Evolutionary conservation across 768 basidiomycete species (phyloP).

Genomic region (Rhodotorula graminis): DNA sequence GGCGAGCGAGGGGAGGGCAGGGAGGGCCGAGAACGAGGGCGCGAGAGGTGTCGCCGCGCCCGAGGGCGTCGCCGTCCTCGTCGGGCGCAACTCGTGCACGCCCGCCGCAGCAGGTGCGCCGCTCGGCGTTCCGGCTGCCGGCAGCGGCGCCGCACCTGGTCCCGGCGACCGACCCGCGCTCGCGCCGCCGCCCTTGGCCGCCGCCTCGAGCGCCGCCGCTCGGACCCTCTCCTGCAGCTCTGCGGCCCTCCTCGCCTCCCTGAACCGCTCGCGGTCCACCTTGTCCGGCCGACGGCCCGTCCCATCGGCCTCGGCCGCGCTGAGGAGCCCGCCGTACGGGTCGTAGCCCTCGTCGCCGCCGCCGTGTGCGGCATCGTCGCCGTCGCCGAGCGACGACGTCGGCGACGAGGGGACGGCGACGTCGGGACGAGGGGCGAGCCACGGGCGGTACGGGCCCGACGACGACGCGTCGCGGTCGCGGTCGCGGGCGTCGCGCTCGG

Average conservation of each 20-base stretch:
- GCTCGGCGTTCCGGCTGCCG: not conserved
- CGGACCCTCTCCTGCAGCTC: conserved; percentile 50
- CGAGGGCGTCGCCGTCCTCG: not conserved
- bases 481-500: not conserved
- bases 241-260: conserved; percentile 63
- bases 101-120: not conserved
- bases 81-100: not conserved
- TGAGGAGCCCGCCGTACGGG: conserved; percentile 82
- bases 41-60: conserved; percentile 33
- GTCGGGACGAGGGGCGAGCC: conserved; percentile 48
- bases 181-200: not conserved
- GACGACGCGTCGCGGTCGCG: not conserved
- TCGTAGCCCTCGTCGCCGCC: conserved; percentile 48
- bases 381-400: not conserved
- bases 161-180: not conserved
- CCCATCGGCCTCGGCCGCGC: conserved; percentile 64
- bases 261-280: conserved; percentile 66
- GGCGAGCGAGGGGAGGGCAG: conserved; percentile 15
- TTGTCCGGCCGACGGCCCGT: conserved; percentile 61
- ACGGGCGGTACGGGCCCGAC: not conserved
- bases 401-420: too few relatives aligned
- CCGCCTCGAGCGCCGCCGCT: not conserved
- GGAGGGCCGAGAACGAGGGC: conserved; percentile 58
- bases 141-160: not conserved
- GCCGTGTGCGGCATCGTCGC: conserved; percentile 47